Evolutionary conservation across 2,329 filamentous ascomycete genomes (phyloP).

Genomic region (Nemania serpens): DNA sequence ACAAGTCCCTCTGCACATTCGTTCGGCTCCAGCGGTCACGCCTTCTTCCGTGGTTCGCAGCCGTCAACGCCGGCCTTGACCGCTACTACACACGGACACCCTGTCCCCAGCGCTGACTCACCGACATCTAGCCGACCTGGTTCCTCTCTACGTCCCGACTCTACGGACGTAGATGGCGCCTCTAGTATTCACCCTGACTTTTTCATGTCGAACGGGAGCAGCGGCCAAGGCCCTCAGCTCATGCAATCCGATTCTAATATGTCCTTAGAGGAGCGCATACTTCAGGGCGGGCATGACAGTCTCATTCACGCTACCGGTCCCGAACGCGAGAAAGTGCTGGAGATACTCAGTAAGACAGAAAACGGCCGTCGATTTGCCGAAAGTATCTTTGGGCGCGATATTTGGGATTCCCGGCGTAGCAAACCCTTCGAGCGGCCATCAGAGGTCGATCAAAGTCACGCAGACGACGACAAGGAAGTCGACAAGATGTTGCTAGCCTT

Average conservation of each 20-base stretch:
- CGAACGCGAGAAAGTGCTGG: conserved; percentile 56
- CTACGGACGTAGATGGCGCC: conserved; percentile 46
- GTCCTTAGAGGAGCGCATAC: conserved; percentile 56
- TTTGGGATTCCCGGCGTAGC: conserved; percentile 49
- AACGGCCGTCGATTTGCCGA: conserved; percentile 55
- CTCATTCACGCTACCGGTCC: conserved; percentile 52
- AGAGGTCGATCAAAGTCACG: conserved; percentile 36
- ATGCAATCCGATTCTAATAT: conserved; percentile 47
- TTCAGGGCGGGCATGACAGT: conserved; percentile 52
- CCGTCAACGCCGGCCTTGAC: conserved; percentile 45
- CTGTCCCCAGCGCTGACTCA: conserved; percentile 42
- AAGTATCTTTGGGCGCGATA: conserved; percentile 55
- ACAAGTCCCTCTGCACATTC: conserved; percentile 44
- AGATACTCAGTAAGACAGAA: conserved; percentile 57
- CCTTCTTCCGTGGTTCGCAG: conserved; percentile 45
- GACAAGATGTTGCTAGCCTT: conserved; percentile 62
- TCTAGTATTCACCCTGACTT: conserved; percentile 49
- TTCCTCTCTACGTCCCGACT: conserved; percentile 43
- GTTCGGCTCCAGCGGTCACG: conserved; percentile 40
- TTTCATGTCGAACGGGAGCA: conserved; percentile 45
- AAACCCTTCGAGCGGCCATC: conserved; percentile 30
- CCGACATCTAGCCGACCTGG: conserved; percentile 42
- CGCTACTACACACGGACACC: conserved; percentile 42
- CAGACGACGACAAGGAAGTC: conserved; percentile 53
- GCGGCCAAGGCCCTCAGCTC: conserved; percentile 48